phyloP scores from a whole-genome alignment of 164 flowering plant species.

The Tinospora cordifolia region DNA sequence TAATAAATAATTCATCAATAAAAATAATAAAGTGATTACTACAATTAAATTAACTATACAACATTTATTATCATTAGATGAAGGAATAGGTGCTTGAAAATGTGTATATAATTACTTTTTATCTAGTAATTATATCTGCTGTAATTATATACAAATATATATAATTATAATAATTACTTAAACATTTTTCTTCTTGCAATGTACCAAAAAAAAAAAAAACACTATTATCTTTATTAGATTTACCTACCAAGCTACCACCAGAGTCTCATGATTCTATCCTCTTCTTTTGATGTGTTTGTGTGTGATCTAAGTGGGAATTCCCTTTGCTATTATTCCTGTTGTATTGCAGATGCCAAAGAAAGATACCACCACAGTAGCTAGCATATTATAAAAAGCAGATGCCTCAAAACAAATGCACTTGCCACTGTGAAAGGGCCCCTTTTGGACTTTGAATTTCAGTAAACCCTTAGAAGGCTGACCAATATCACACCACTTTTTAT shows the following conservation, averaged over 20 bases:
- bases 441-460: constrained; percentile 5
- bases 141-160: too few relatives aligned
- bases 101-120: too few relatives aligned
- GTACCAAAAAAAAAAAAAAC: too few relatives aligned
- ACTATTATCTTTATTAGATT: too few relatives aligned
- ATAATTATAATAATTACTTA: too few relatives aligned
- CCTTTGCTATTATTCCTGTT: background rate
- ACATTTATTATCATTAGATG: too few relatives aligned
- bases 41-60: too few relatives aligned
- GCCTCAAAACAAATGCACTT: background rate
- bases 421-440: background rate
- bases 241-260: background rate
- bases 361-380: background rate
- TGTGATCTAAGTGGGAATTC: background rate
- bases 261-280: constrained; percentile 4
- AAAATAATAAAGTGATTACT: too few relatives aligned
- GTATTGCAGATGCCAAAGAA: background rate
- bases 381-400: background rate
- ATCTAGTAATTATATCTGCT: too few relatives aligned
- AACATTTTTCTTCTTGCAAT: background rate
- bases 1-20: too few relatives aligned
- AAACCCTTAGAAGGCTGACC: background rate
- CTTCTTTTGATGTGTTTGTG: constrained; percentile 3
- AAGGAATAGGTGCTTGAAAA: too few relatives aligned
- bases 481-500: too few relatives aligned